phyloP scores from a whole-genome alignment of 805 yeast genomes.

The Saccharomycopsis schoenii region DNA sequence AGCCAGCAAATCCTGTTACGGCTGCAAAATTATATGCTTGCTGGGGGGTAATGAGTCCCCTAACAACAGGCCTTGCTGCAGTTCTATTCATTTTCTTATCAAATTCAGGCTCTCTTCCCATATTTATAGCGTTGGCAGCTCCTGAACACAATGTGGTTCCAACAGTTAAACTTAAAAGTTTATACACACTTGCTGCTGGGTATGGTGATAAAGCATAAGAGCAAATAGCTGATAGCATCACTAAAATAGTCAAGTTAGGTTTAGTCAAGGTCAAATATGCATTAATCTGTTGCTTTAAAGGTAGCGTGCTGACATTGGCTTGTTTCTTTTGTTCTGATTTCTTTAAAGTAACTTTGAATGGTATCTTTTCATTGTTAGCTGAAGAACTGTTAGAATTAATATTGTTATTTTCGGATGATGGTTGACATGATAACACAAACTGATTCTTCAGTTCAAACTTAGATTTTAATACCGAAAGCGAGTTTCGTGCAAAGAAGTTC shows the following conservation, averaged over 20 bases:
- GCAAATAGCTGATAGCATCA: conserved; percentile 85
- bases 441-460: conserved; percentile 2
- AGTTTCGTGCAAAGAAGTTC: conserved; percentile 11
- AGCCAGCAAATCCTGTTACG: conserved; percentile 61
- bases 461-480: conserved; percentile 1
- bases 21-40: conserved; percentile 82
- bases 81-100: conserved; percentile 87
- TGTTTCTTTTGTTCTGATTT: not conserved
- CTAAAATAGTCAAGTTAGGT: conserved; percentile 79
- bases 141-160: conserved; percentile 89
- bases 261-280: conserved; percentile 80
- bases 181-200: conserved; percentile 54
- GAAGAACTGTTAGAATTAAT: not conserved
- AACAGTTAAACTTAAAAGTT: conserved; percentile 59
- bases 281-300: conserved; percentile 32
- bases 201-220: conserved; percentile 88
- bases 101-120: conserved; percentile 91
- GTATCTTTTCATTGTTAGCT: conserved; percentile 4
- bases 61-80: conserved; percentile 78
- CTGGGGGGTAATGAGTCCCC: conserved; percentile 61
- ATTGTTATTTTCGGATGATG: not conserved
- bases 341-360: conserved; percentile 15
- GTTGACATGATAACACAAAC: conserved; percentile 18
- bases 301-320: not conserved
- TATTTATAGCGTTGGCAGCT: conserved; percentile 92